Evolutionary conservation across 2,329 filamentous ascomycete genomes (phyloP).

Genomic region (Beauveria rudraprayagi): DNA sequence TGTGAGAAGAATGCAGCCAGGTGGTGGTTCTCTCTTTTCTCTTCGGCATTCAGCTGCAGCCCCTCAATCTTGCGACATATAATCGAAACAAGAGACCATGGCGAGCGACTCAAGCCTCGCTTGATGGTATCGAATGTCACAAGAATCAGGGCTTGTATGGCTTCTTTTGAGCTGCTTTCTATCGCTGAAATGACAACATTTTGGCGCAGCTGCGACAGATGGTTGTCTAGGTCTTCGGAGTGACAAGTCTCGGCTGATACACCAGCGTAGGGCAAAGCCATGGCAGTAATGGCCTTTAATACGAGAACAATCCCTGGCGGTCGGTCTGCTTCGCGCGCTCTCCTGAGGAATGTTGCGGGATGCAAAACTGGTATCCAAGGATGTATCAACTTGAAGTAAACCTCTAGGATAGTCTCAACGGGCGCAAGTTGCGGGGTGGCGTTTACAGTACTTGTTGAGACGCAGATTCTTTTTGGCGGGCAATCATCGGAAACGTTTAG

Average conservation of each 20-base stretch:
- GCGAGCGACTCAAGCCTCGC: slow-evolving; percentile 8
- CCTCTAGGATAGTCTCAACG: slow-evolving; percentile 24
- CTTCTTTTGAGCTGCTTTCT: slow-evolving; percentile 11
- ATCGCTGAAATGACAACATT: not conserved
- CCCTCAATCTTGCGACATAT: slow-evolving; percentile 12
- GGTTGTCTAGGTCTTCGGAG: not conserved
- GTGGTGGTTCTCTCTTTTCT: not conserved
- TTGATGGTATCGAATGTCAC: slow-evolving; percentile 12
- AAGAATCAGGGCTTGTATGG: slow-evolving; percentile 11
- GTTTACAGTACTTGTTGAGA: not conserved
- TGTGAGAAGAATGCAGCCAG: not conserved
- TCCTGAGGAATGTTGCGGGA: slow-evolving; percentile 2
- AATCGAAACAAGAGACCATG: slow-evolving; percentile 10
- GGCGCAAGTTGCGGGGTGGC: slow-evolving; percentile 21
- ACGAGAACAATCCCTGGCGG: not conserved
- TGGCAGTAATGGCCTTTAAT: slow-evolving; percentile 8
- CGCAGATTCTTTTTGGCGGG: not conserved
- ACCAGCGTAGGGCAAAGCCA: not conserved
- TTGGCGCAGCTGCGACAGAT: not conserved
- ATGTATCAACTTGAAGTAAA: slow-evolving; percentile 29
- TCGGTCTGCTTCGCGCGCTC: not conserved
- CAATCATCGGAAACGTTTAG: not conserved
- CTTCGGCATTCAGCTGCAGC: slow-evolving; percentile 9
- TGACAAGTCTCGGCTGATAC: not conserved
- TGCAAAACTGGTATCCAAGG: slow-evolving; percentile 28